A percentile compares a stretch with the other conserved stretches of the same genome.
Evolutionary conservation across 345 rosid genomes (phyloP).

Genomic region (Gossypium stocksii): DNA sequence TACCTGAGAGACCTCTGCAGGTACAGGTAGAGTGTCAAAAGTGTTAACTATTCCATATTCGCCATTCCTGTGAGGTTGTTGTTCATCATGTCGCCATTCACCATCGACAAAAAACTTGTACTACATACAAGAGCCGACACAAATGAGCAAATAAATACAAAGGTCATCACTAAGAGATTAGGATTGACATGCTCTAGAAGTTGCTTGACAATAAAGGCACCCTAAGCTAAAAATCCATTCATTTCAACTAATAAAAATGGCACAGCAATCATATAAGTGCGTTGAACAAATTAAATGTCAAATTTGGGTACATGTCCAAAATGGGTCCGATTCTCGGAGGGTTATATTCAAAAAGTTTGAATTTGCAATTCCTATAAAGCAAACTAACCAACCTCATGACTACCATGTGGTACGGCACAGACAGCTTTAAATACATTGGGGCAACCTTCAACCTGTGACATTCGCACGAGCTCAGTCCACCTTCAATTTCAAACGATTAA

Average conservation of each 20-base stretch:
- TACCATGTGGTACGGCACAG: slow-evolving; percentile 53
- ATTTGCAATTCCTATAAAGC: background rate
- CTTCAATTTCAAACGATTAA: slow-evolving; percentile 24
- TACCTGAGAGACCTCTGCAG: slow-evolving; percentile 34
- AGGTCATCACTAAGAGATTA: background rate
- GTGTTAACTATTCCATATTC: slow-evolving; percentile 58
- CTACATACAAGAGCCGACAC: slow-evolving; percentile 31
- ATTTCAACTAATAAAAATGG: background rate
- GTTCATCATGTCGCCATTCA: slow-evolving; percentile 66
- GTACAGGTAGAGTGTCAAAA: slow-evolving; percentile 40
- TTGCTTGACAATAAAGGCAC: background rate
- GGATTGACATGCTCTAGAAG: background rate
- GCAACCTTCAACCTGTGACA: slow-evolving; percentile 69
- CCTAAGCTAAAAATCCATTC: background rate
- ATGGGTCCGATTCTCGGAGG: background rate
- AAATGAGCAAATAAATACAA: slow-evolving; percentile 5
- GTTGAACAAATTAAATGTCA: background rate
- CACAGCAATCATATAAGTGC: background rate
- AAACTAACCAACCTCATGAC: slow-evolving; percentile 54
- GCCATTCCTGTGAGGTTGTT: slow-evolving; percentile 36
- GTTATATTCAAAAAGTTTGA: background rate
- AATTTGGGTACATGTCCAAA: background rate
- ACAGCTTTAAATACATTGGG: slow-evolving; percentile 60
- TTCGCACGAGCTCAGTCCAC: slow-evolving; percentile 52
- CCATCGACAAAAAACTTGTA: slow-evolving; percentile 67